Evolutionary conservation across 2,329 filamentous ascomycete genomes (phyloP).

Genomic region (Boeremia lycopersici): DNA sequence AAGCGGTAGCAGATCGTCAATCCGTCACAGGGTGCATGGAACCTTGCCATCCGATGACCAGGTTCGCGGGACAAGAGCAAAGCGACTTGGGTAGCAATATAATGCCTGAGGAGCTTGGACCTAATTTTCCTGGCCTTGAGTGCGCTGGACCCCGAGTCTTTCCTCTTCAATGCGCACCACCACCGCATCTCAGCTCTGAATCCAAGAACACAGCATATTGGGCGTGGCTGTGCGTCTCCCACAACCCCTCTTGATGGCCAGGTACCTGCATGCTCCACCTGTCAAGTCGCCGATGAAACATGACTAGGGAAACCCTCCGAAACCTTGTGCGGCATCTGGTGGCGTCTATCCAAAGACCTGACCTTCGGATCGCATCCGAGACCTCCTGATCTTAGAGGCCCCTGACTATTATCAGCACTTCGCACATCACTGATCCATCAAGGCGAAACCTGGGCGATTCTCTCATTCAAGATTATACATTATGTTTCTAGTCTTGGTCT

Average conservation of each 20-base stretch:
- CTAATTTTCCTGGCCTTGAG: neutral
- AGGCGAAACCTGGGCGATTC: too few species aligned
- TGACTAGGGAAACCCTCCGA: conserved; percentile 1
- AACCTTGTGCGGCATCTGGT: neutral
- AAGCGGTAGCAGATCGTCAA: neutral
- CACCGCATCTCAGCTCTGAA: neutral
- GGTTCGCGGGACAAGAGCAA: too few species aligned
- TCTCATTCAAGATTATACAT: too few species aligned
- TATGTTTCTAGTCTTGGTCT: too few species aligned
- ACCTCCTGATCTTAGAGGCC: too few species aligned
- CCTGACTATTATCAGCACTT: too few species aligned
- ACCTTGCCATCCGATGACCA: too few species aligned
- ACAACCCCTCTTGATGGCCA: neutral
- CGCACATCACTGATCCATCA: too few species aligned
- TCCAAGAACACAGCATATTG: neutral
- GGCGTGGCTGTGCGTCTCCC: neutral
- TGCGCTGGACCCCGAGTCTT: neutral
- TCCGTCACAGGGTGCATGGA: too few species aligned
- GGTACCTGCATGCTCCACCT: conserved; percentile 12
- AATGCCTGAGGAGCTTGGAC: too few species aligned
- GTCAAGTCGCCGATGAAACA: neutral
- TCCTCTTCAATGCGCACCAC: neutral
- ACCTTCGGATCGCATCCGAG: neutral
- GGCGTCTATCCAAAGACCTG: neutral
- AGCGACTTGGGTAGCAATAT: too few species aligned